Evolutionary conservation across 371 early-diverging fungal species (phyloP), one percentile per base, ranked within the genome.

Genomic region (Mortierella sp.): DNA sequence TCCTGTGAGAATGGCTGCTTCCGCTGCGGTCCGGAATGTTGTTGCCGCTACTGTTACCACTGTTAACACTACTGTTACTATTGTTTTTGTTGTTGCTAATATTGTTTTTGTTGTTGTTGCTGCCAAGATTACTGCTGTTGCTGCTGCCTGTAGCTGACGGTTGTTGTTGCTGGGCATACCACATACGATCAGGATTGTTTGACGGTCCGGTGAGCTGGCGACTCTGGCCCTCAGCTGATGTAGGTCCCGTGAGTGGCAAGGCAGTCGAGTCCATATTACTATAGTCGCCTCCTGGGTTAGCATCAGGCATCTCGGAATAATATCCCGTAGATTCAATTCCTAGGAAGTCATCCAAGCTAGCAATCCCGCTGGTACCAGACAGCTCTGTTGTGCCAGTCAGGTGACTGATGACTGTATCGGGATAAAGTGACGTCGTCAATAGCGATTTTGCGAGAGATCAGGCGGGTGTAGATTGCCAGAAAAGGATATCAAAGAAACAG

Each of bases 121-220:
- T 58, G 35, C 62, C 42, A 35, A 9, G 26, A 61, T 37, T 61
- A 45, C 62, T 61, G 51, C 57, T 43, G 32, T 34, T 54, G 31
- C 55, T 61, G 29, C 66, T 58, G 29, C 62, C 66, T 59, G 72
- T 64, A 34, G 32, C 12, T 3, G 62, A 43, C 19, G 61, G 47
- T 32, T 55, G 62, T 26, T 63, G 75, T 37, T 75, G 84, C 58
- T 54, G 70, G 63, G 53, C 56, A 75, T 55, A 64, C 76, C 76
- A 76, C 8, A 67, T 45, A 10, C 40, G 61, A n/a, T 72, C 54
- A 3, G 77, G 45, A 15, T 51, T 60, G 31, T 65, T 72, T 23
- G 73, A 62, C 0, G 66, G 53, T 13, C 56, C 65, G 3, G 66
- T n/a, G 2, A 61, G 42, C 15, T 59, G 49, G 17, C 40, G 64